Base-by-base conservation (phyloP, 208 protist genomes). In the Herpetomonas tarakana region DNA sequence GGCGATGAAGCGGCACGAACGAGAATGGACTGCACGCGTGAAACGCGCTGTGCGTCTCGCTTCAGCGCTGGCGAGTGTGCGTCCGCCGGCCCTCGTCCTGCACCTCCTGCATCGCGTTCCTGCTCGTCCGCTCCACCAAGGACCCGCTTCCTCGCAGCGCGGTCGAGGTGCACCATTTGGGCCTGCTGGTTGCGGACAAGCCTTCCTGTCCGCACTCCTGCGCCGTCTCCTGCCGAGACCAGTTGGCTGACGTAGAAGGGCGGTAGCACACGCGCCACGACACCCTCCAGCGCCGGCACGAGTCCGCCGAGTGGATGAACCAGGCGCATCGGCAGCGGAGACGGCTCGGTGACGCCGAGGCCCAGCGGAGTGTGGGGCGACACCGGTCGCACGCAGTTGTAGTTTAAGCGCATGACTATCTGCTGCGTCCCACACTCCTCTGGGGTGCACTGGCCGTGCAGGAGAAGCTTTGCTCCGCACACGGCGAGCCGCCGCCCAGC, bases 351-450 rank as follows among this genome's bases (percentile, higher is more conserved):
- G 41, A 66, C 60, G 19, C 73, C 79, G 19, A 92, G 58, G 6
- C 88, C 88, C 18, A 95, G 62, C 3, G 74, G 58, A 12, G 78
- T 69, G 14, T 25, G 24, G n/a, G 56, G 25, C 16, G 50, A 46
- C 6, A 91, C 83, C 0, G 76, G 71, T 18, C 81, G 71, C 27
- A 88, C 83, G 52, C 88, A 88, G 62, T 95, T 95, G 63, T 86
- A 95, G 63, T 88, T 79, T 35, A 92, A 44, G 54, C 68, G 58
- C 0, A 95, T 50, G 1, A 87, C 76, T 2, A 78, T 65, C 45
- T 78, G 65, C 52, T 69, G 51, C 3, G 47, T 29, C 6, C 35
- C 35, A 50, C 82, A 89, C 57, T 91, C 83, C 41, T 77, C 58
- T n/a, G 82, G 85, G 11, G 71, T 61, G 66, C 64, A 80, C 31